Evolutionary conservation across 2,329 filamentous ascomycete genomes (phyloP).

Genomic region (Fusarium acutatum): DNA sequence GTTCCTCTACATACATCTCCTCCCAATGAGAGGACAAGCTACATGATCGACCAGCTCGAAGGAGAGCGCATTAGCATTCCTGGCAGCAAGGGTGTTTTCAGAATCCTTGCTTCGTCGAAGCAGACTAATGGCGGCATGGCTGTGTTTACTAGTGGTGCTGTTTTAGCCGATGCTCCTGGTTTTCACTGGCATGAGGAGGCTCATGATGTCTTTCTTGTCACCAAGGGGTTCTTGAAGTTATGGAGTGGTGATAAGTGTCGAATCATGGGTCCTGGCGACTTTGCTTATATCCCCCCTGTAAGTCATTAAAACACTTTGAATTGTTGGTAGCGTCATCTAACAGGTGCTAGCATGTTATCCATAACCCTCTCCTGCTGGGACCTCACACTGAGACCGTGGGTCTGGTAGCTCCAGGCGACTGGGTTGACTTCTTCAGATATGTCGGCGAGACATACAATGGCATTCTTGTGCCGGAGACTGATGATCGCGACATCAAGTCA

Average conservation of each 20-base stretch:
- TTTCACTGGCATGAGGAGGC: slow-evolving; percentile 66
- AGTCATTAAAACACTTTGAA: too few species aligned
- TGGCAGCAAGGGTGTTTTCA: slow-evolving; percentile 60
- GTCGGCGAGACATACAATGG: slow-evolving; percentile 62
- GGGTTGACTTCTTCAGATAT: slow-evolving; percentile 69
- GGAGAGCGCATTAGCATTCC: slow-evolving; percentile 62
- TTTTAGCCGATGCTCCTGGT: slow-evolving; percentile 55
- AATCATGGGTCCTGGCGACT: slow-evolving; percentile 63
- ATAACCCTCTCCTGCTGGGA: slow-evolving; percentile 64
- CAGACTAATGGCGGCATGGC: slow-evolving; percentile 61
- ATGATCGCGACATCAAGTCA: slow-evolving; percentile 60
- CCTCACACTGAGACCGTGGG: slow-evolving; percentile 63
- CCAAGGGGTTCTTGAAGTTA: slow-evolving; percentile 63
- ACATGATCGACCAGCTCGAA: slow-evolving; percentile 58
- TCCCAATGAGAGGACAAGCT: slow-evolving; percentile 48
- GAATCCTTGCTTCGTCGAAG: slow-evolving; percentile 60
- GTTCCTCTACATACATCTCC: slow-evolving; percentile 47
- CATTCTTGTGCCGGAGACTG: slow-evolving; percentile 58
- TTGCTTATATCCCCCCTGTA: slow-evolving; percentile 66
- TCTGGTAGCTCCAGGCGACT: slow-evolving; percentile 65
- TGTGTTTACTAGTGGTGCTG: slow-evolving; percentile 59
- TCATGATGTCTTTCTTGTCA: slow-evolving; percentile 65
- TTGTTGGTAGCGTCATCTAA: too few species aligned
- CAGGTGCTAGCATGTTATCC: slow-evolving; percentile 55
- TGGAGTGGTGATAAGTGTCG: slow-evolving; percentile 66